Conservation (phyloP, 164 flowering plant species). For the Platanus orientalis region DNA sequence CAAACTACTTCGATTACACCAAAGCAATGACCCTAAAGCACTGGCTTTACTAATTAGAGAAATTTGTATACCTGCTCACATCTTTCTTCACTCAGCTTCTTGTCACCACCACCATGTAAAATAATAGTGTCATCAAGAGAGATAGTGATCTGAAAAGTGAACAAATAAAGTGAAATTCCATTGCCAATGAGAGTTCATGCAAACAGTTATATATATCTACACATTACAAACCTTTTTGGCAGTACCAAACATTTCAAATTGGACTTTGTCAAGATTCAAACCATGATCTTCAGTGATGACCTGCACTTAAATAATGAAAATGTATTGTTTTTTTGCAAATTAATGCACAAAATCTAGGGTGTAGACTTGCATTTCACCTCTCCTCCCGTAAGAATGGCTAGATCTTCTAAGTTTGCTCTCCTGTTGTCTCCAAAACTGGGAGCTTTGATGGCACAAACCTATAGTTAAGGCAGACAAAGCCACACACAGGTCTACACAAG, state of each 20-base stretch:
- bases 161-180: background rate
- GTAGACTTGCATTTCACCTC: conserved; percentile 42
- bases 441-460: conserved; percentile 91
- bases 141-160: conserved; percentile 51
- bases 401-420: conserved; percentile 73
- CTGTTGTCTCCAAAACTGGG: conserved; percentile 94
- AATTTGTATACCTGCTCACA: conserved; percentile 93
- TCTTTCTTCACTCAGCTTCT: conserved; percentile 78
- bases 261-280: conserved; percentile 52
- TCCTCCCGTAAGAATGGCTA: conserved; percentile 80
- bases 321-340: conserved; percentile 3
- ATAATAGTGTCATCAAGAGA: conserved; percentile 79
- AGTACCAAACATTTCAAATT: conserved; percentile 66
- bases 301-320: conserved; percentile 32
- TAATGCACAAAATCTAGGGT: background rate
- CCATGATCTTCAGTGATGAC: conserved; percentile 68
- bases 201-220: background rate
- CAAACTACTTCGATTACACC: too few species aligned
- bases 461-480: conserved; percentile 12
- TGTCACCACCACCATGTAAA: conserved; percentile 83
- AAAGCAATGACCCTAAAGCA: too few species aligned
- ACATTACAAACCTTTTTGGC: conserved; percentile 62
- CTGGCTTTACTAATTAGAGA: too few species aligned
- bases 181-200: background rate
- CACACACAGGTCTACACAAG: background rate